A percentile compares a stretch with the other conserved stretches of the same genome.
These are phyloP conservation scores for Kondoa malvinella DNA, from an alignment of 768 basidiomycete species.

Conservation along the genomic window DNA sequence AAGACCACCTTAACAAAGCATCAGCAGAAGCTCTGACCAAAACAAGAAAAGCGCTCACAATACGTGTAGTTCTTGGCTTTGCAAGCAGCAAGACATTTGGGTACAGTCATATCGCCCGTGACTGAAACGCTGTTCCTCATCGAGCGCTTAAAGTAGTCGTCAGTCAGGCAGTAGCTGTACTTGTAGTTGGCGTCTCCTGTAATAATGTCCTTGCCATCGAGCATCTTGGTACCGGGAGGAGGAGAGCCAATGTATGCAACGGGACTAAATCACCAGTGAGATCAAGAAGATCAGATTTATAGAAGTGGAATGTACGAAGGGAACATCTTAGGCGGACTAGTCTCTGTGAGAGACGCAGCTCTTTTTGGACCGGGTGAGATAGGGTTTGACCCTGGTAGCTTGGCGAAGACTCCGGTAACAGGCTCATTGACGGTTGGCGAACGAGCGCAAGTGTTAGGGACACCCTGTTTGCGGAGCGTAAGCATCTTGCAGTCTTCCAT, in stretches of 20 bases:
- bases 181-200: constrained; percentile 2
- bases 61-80: not conserved
- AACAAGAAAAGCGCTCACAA: not conserved
- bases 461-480: not conserved
- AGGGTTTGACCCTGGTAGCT: not conserved
- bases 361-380: not conserved
- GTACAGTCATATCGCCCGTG: not conserved
- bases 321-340: not conserved
- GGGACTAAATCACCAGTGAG: not conserved
- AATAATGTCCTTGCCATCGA: not conserved
- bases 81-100: not conserved
- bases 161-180: not conserved
- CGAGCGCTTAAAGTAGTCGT: not conserved
- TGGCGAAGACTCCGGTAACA: not conserved
- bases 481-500: constrained; percentile 11
- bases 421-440: constrained; percentile 1
- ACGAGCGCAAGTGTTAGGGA: not conserved
- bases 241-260: not conserved
- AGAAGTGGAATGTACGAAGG: not conserved
- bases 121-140: not conserved
- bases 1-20: not conserved
- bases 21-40: not conserved
- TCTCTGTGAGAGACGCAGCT: not conserved
- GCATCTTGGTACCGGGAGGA: not conserved
- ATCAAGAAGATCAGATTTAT: not conserved